Evolutionary conservation across 192 early-diverging fungal genomes (phyloP), one percentile per base, ranked within the genome.

Genomic region (Tieghemiomyces parasiticus): DNA sequence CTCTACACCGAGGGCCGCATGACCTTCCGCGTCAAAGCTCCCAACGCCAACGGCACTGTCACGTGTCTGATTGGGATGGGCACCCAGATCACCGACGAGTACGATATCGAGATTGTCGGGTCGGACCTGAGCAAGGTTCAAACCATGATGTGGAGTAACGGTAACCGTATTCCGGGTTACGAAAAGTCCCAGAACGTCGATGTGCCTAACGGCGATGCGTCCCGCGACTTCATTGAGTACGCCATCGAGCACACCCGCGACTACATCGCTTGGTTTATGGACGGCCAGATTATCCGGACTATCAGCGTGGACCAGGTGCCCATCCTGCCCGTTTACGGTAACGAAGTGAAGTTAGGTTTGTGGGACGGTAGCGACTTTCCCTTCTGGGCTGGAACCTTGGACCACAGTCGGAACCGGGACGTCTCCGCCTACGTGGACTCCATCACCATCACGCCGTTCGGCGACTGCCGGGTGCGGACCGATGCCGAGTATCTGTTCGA

Each of bases 51-150:
- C 25, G 81, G 73, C 9, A 65, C 72, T 25, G 73, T 77, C 2
- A 69, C 74, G 0, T 71, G 74, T 2, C 67, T 79, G 50, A 69
- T 82, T 38, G 68, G 70, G 31, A 70, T 68, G 14, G 74, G 65
- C 9, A 51, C 69, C 10, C 53, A 63, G 25, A 73, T 68, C 29
- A 60, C 71, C 4, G 82, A 84, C 51, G 82, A 84, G 53, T 61
- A 81, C 10, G 82, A 84, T 60, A 74, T 67, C 59, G 82, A 84
- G 60, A 77, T 73, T 73, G 73, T 81, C 10, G 82, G 82, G 31
- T 70, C 71, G 47, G 54, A 77, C 50, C 65, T 70, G 20, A 65
- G 55, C 34, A 65, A 69, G 24, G 74, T 55, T 4, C 70, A 74
- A 61, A 65, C 74, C 6, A 77, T 71, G 70, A 72, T 74, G 33